These are phyloP conservation scores for Phyllachora maydis DNA, from an alignment of 2,329 filamentous ascomycete genomes.

Conservation along the genomic window DNA sequence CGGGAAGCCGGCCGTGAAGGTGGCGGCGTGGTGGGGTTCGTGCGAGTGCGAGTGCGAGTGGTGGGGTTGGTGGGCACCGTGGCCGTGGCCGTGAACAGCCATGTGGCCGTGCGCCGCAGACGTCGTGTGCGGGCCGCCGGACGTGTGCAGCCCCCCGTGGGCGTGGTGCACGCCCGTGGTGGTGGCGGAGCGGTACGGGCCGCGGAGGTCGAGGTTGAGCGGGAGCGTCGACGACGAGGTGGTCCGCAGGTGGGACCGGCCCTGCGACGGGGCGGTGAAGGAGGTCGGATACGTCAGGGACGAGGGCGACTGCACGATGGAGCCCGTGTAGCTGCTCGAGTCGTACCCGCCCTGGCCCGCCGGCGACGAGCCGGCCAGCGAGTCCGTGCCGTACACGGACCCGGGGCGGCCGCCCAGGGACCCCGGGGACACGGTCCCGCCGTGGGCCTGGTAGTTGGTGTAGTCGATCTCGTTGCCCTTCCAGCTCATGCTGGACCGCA, in stretches of 20 bases:
- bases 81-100: too few relatives aligned
- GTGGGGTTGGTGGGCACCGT: too few relatives aligned
- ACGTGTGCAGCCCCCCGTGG: too few relatives aligned
- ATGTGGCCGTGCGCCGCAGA: constrained; percentile 9
- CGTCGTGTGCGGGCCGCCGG: constrained; percentile 8
- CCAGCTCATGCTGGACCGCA: constrained; percentile 41
- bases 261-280: constrained; percentile 17
- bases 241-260: constrained; percentile 25
- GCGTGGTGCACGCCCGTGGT: too few relatives aligned
- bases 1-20: constrained; percentile 27
- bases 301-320: constrained; percentile 24
- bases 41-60: too few relatives aligned
- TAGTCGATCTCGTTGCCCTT: constrained; percentile 39
- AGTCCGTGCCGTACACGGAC: constrained; percentile 27
- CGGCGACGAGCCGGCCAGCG: constrained; percentile 18
- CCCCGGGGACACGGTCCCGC: constrained; percentile 19
- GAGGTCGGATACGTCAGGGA: constrained; percentile 27
- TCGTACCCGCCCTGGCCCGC: constrained; percentile 24
- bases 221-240: constrained; percentile 25
- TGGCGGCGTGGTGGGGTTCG: constrained; percentile 18
- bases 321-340: constrained; percentile 24
- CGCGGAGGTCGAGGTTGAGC: constrained; percentile 21
- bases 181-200: constrained; percentile 18
- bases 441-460: constrained; percentile 26
- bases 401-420: constrained; percentile 24